phyloP scores from a whole-genome alignment of 1,284 basidiomycete genomes.

The Dichomitus squalens region DNA sequence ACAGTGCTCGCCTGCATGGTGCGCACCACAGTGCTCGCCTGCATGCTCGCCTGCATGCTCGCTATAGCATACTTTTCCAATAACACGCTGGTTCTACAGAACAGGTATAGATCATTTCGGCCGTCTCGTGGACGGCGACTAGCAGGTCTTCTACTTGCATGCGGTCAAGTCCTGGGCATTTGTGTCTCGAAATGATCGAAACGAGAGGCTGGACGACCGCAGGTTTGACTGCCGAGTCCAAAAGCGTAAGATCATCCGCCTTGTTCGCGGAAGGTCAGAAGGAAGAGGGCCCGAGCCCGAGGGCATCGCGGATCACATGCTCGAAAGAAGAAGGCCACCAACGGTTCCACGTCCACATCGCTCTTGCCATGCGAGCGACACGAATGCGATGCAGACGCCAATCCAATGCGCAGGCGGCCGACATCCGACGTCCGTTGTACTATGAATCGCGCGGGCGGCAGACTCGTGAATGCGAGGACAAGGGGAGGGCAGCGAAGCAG shows the following conservation, averaged over 20 bases:
- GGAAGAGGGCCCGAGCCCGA: slow-evolving; percentile 3
- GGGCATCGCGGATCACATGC: slow-evolving; percentile 10
- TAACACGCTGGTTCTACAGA: too few relatives aligned
- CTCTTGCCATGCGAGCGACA: too few relatives aligned
- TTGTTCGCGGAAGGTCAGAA: not conserved
- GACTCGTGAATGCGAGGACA: too few relatives aligned
- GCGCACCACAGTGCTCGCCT: too few relatives aligned
- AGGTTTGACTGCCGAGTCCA: slow-evolving; percentile 5
- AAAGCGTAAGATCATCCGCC: not conserved
- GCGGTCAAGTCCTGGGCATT: too few relatives aligned
- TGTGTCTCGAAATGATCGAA: not conserved
- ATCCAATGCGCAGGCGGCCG: not conserved
- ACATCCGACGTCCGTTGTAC: not conserved
- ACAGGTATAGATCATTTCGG: too few relatives aligned
- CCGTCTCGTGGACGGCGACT: too few relatives aligned
- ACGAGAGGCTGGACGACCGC: not conserved
- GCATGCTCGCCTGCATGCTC: too few relatives aligned
- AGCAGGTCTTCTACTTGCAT: too few relatives aligned
- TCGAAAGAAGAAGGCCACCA: not conserved
- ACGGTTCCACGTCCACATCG: not conserved
- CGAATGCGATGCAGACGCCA: not conserved
- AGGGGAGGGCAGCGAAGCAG: not conserved
- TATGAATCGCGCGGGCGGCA: too few relatives aligned
- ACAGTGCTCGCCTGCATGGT: too few relatives aligned
- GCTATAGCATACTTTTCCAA: too few relatives aligned